Evolutionary conservation across 2,329 filamentous ascomycete genomes (phyloP), one percentile per base, ranked within the genome.

Genomic region (Penicillium sp.): DNA sequence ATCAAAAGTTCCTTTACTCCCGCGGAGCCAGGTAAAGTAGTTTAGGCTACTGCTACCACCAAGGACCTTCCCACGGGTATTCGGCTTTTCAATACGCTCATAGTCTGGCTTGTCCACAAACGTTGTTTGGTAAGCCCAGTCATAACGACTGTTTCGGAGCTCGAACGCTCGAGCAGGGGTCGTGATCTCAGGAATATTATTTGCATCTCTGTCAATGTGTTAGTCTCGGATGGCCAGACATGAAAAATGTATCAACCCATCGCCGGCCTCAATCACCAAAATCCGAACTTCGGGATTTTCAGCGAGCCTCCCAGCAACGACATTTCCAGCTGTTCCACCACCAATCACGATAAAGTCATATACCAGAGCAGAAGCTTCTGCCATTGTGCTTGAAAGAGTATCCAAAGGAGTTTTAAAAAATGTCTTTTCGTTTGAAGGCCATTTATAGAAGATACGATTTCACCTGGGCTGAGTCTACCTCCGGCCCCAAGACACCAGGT

Each of bases 1-100:
- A 59, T 79, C 80, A 59, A 83, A 86, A 0, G 83, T 86, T 4
- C 75, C 75, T 46, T 78, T 78, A 56, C 76, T 80, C 2, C 83
- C 83, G 1, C 77, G 82, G 8, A 86, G 74, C 83, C 83, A 86
- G 5, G 83, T 85, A 68, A 81, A 85, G 67, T 86, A 87, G 71
- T 87, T 87, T 31, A 83, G 66, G 32, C 74, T 80, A 1, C 76
- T 79, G 52, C 79, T 82, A 14, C 84, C 83, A 27, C 84, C 83
- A 0, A 86, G 79, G 1, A 76, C 75, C 21, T 83, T 83, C n/a
- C 84, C 81, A 39, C 83, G 77, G 6, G 83, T 84, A 63, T 86
- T 85, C 38, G 82, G 82, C 71, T 85, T 85, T 65, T 86, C 83
- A 36, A 85, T 73, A n/a, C 83, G 80, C 43, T 79, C 79, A 62